Evolutionary conservation across 371 early-diverging fungal genomes (phyloP), one percentile per base, ranked within the genome.

Genomic region (Mucor mucedo): DNA sequence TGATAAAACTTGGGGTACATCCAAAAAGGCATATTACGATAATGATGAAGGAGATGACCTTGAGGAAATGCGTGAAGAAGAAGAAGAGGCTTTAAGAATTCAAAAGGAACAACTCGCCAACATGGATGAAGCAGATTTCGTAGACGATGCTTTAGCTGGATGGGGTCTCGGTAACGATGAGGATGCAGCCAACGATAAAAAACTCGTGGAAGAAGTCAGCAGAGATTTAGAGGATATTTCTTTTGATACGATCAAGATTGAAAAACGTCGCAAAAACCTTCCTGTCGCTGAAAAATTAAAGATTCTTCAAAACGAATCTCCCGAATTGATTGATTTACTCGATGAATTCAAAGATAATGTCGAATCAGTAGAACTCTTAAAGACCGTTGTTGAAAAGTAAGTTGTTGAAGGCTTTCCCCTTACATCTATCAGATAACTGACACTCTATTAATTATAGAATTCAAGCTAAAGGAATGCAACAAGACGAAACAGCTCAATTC

Each of bases 91-190:
- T 1, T 73, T 93, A 59, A 87, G 92, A 63, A 78, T 98, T 63
- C 96, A 96, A 70, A 88, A 86, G 76, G 86, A 91, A 72, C 87
- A 87, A 38, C 68, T 93, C 14, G 84, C 87, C 32, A 80, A 84
- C 30, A 87, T 96, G 86, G 83, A 88, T 39, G 97, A 96, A 74
- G 91, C 87, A 38, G 97, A 98, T 83, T 97, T 95, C 69, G 77
- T 96, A n/a, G 94, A 91, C 57, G 91, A 89, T 58, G 68, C 82
- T 54, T 72, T 76, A 54, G 52, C 80, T 63, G 67, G 75, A 14
- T 78, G 77, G 82, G 79, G 74, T 16, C 32, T 66, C 16, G 73
- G 70, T 28, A 69, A 60, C 6, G 66, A 70, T 14, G 57, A 75
- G 62, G 75, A 76, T 65, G 60, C 58, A 4, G 78, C 70, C 40